Base-by-base conservation (phyloP, 1,139 yeast genomes). In the Yamadazyma trypodendri region DNA sequence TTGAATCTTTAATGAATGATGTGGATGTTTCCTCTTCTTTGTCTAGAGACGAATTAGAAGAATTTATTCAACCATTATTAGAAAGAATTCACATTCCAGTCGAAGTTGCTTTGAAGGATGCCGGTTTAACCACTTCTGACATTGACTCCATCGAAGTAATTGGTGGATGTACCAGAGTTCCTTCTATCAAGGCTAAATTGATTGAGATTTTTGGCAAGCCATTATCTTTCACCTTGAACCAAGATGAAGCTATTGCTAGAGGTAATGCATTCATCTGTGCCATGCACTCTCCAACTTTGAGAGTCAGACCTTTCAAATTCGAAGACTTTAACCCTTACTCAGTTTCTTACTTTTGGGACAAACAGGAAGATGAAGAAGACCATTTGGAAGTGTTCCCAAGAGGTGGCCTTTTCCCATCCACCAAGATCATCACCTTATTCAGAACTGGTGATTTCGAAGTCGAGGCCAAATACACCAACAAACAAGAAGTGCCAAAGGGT, bases 231-330 rank as follows among this genome's bases (percentile, higher is more conserved):
- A 94, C 97, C 54, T 81, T 94, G 70, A 92, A 94, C 79, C 97
- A 90, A 75, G 99, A 92, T 63, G 99, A 92, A 77, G 97, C 98
- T 48, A 84, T 90, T 64, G 97, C 98, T 45, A 86, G 94, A 68
- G 99, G 99, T 75, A 95, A 96, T 54, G 97, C 99, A 39, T 94
- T 92, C 71, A 87, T 94, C 59, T 92, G 98, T 69, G 99, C 98
- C 54, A 87, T 90, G 71, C 97, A 90, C 77, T 92, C 98, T 22
- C 98, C 98, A 68, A 90, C 97, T 51, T 82, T 92, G 58, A 86
- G 98, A 74, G 98, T 94, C 41, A 85, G 97, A 72, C 97, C 97
- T 55, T 92, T 92, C 84, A 92, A 90, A 72, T 92, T 90, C 61
- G 97, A 92, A 74, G 99, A 92, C 66, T 73, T 83, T 63, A 90